Base-by-base conservation (phyloP, 176 grass and related monocot genomes). In the Bothriochloa decipiens region DNA sequence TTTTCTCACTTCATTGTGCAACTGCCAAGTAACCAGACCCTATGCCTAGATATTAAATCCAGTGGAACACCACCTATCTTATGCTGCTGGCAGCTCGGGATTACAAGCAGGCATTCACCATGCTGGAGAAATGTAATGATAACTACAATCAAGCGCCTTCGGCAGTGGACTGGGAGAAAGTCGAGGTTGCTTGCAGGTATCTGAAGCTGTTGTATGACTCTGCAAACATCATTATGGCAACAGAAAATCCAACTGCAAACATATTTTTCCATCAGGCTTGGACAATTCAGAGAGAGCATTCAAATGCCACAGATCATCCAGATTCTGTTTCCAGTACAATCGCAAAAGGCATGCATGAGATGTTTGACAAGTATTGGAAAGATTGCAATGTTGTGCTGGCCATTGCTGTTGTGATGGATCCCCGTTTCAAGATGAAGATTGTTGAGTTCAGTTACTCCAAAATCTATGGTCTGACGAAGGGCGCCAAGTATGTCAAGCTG, bases 371-470 rank as follows among this genome's bases (percentile, higher is more conserved):
- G 49, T 89, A 87, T n/a, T 89, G 90, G 90, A 89, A 75, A 74
- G 87, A 92, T 64, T 92, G 90, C 74, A 89, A 77, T 63, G 40
- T 92, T n/a, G 42, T 89, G 42, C 40, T 92, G 49, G 84, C 87
- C 41, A 68, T 92, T 60, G 91, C 91, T 46, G 91, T 89, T 40
- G 75, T 72, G 14, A 92, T 92, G 91, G 87, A 92, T 75, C 91
- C 87, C 17, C 68, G 87, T 13, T 87, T 80, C 84, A 81, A 89
- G 53, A 84, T 92, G 87, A 92, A 81, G 68, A 70, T 89, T 73
- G 79, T 89, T 53, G 86, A 92, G 87, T 86, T 84, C 23, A 69
- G 78, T 68, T 89, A 86, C 36, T 75, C 81, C 58, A 89, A 85
- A 82, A 86, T 92, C 37, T 89, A 92, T 36, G 87, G 87, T 14